Evolutionary conservation across 208 protist species (phyloP).

Genomic region (Crithidia expoeki): DNA sequence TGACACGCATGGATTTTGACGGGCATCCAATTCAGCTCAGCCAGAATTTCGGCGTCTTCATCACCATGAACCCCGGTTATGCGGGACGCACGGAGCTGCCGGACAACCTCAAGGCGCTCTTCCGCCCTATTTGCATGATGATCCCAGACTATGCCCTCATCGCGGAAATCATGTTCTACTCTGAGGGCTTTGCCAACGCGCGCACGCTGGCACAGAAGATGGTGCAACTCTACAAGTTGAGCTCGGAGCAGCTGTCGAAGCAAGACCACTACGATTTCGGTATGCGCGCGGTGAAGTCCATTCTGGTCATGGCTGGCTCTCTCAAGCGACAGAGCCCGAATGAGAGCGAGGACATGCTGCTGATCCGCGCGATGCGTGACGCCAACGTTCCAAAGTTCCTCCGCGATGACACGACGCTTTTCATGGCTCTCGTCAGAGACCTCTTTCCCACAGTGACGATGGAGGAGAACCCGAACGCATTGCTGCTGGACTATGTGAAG

Average conservation of each 20-base stretch:
- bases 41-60: conserved; percentile 95
- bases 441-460: conserved; percentile 92
- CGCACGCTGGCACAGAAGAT: conserved; percentile 95
- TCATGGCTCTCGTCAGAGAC: conserved; percentile 94
- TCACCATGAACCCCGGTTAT: conserved; percentile 99
- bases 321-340: conserved; percentile 91
- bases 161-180: conserved; percentile 98
- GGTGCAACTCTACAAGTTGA: conserved; percentile 96
- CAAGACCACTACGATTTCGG: conserved; percentile 97
- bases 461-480: conserved; percentile 76
- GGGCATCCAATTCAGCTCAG: conserved; percentile 92
- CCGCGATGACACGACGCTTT: conserved; percentile 93
- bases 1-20: conserved; percentile 92
- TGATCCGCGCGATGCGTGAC: conserved; percentile 95
- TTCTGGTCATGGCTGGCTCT: conserved; percentile 94
- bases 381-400: conserved; percentile 96
- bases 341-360: conserved; percentile 94
- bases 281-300: conserved; percentile 96
- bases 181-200: conserved; percentile 96
- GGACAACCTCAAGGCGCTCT: conserved; percentile 98
- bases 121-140: conserved; percentile 98
- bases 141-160: conserved; percentile 97
- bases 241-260: conserved; percentile 95
- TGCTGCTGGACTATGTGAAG: conserved; percentile 82
- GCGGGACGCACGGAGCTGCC: conserved; percentile 97